phyloP scores from a whole-genome alignment of 2,329 filamentous ascomycete genomes.

The Pseudonectria buxi region DNA sequence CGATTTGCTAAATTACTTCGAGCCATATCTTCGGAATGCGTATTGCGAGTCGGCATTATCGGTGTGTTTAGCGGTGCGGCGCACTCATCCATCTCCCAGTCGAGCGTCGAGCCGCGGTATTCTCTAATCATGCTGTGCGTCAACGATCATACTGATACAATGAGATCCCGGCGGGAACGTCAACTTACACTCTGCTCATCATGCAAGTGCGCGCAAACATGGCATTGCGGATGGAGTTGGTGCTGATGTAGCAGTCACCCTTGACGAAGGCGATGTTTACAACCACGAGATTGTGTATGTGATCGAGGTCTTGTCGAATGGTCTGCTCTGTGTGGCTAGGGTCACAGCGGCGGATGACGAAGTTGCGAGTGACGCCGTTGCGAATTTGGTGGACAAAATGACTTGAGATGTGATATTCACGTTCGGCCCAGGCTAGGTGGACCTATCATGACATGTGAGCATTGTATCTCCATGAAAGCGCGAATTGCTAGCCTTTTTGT shows the following conservation, averaged over 20 bases:
- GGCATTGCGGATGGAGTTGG: constrained; percentile 71
- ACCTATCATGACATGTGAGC: constrained; percentile 41
- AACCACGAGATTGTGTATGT: constrained; percentile 73
- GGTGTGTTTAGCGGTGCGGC: constrained; percentile 42
- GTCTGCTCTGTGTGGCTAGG: constrained; percentile 52
- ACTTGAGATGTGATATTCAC: constrained; percentile 58
- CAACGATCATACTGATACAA: constrained; percentile 5
- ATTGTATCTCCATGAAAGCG: too few relatives aligned
- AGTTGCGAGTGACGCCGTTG: constrained; percentile 64
- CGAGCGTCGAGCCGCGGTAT: constrained; percentile 66
- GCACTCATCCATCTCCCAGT: constrained; percentile 69
- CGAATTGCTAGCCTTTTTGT: constrained; percentile 51
- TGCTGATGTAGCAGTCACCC: constrained; percentile 60
- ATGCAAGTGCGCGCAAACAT: constrained; percentile 73
- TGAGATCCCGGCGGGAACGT: too few relatives aligned
- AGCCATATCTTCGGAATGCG: too few relatives aligned
- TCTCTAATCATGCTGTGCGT: constrained; percentile 38
- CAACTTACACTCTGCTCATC: constrained; percentile 52
- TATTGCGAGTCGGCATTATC: too few relatives aligned
- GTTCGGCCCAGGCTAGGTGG: constrained; percentile 61
- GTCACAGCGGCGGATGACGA: constrained; percentile 58
- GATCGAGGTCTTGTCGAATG: constrained; percentile 68
- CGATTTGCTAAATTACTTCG: constrained; percentile 57
- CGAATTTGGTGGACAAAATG: constrained; percentile 59
- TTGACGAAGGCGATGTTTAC: constrained; percentile 55